Base-by-base conservation (phyloP, 768 basidiomycete species). In the Mycena sanguinolenta region DNA sequence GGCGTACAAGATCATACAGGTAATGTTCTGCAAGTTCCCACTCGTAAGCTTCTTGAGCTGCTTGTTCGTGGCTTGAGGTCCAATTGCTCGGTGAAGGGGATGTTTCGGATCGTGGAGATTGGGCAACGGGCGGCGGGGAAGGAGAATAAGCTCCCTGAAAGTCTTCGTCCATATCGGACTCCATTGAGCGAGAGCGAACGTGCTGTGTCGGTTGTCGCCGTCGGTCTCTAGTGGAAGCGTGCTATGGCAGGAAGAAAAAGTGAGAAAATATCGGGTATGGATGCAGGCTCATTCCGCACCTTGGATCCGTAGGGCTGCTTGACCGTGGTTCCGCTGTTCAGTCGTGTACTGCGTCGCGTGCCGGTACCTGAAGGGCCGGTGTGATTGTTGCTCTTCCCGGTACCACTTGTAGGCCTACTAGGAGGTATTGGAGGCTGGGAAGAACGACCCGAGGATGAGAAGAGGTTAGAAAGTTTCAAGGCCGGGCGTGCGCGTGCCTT, bases 401-500 rank as follows among this genome's bases (percentile, higher is more conserved):
- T 79, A 64, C 85, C 84, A 74, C 82, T 78, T 67, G 84, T 82
- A 75, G 84, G 84, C 85, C 88, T 89, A 81, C 88, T 89, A 81
- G 91, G 86, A 79, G 90, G 86, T 82, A 88, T 86, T 80, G 88
- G 84, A 79, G 89, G 86, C 91, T 93, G 91, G 82, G 89, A 89
- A 89, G 87, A 87, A 88, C 90, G 91, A 90, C 88, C 87, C 83
- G 89, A 88, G 84, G 90, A 92, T 92, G 92, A 93, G 92, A 92
- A 92, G 86, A 92, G 86, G 85, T 92, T 92, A 92, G 90, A 87
- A 91, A 92, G 89, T 85, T 88, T 90, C 88, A 92, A 87, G 87
- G 90, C 91, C 91, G 90, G 91, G 90, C 91, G 92, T 87, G 89
- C 90, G 91, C 92, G 90, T 93, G 91, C 93, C 93, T 95, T 94